These are phyloP conservation scores for Phytophthora citricola DNA, from an alignment of 352 stramenopile species.

Conservation along the genomic window DNA sequence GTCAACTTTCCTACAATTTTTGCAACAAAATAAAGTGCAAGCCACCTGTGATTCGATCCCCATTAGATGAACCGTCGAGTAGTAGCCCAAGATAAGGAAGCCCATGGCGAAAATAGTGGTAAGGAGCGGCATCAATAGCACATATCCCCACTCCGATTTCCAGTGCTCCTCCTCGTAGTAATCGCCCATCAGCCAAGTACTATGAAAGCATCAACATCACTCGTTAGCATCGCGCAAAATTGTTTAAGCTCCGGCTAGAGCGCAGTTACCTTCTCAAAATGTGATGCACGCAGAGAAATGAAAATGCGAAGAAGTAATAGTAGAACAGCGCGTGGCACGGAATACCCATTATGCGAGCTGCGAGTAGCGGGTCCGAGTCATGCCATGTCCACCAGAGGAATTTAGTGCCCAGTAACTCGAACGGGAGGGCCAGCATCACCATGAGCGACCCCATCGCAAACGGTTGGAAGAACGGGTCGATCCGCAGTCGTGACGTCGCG, in stretches of 20 bases:
- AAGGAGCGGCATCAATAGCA: conserved; percentile 61
- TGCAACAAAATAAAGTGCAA: not conserved
- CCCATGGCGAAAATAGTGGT: conserved; percentile 56
- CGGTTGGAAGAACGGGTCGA: conserved; percentile 77
- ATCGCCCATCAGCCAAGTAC: conserved; percentile 56
- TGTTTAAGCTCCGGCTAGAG: not conserved
- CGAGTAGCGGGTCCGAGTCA: conserved; percentile 77
- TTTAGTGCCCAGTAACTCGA: conserved; percentile 80
- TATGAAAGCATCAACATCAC: conserved; percentile 14
- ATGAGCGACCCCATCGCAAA: conserved; percentile 70
- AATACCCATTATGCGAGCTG: conserved; percentile 65
- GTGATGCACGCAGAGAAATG: conserved; percentile 57
- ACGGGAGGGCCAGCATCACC: conserved; percentile 66
- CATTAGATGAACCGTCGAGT: conserved; percentile 61
- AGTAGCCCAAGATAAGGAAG: conserved; percentile 74
- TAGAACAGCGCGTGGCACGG: conserved; percentile 73
- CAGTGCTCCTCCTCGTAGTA: conserved; percentile 74
- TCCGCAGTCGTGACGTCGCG: conserved; percentile 64
- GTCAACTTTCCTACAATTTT: not conserved
- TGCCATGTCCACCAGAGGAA: conserved; percentile 90
- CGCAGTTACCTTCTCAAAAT: conserved; percentile 57
- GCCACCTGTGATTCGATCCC: conserved; percentile 57
- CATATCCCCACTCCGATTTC: conserved; percentile 72
- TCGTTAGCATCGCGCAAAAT: conserved; percentile 10
- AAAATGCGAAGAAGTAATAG: conserved; percentile 70